Base-by-base conservation (phyloP, 2,329 filamentous ascomycete species). In the Lachnellula suecica region DNA sequence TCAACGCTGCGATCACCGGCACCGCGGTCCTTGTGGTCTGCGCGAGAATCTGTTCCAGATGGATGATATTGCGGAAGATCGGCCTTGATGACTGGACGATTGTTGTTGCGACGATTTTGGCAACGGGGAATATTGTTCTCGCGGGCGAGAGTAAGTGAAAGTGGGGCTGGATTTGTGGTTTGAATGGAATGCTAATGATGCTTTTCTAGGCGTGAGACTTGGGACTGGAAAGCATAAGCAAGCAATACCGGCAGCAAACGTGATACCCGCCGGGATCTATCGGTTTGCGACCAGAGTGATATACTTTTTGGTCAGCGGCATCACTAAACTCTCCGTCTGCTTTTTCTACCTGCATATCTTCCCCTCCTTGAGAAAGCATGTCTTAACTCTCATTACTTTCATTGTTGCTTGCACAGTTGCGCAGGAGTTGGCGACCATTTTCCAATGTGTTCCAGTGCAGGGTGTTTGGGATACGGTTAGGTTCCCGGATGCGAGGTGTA, bases 221-320 rank as follows among this genome's bases (percentile, higher is more conserved):
- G 45, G 45, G 20, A 47, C 45, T 15, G 45, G 45, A 17, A 38
- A 25, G 20, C 45, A 47, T 27, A 47, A 40, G n/a, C 31, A 47
- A 38, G 45, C 34, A 5, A 47, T 47, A 8, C 45, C 45, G 4
- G 11, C 23, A 25, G n/a, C 13, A 11, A 47, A 47, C 20, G 13
- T 47, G 1, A 47, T 47, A 24, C 45, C 45, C 5, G 31, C 45
- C 9, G 45, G 45, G 6, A 47, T 47, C 19, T 47, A 47, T 29
- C 45, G 45, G 8, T 47, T 47, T 22, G 34, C 23, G 1, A 47
- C 45, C 4, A 24, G 45, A 25, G 45, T 47, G 15, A 40, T 47
- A 4, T 47, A 47, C 34, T 47, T 47, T 20, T 34, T 47, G 4
- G 27, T 47, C n/a, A 47, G 34, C n/a, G 45, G 45, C 10, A 27